These are phyloP conservation scores for Rhynchosporium secalis DNA, from an alignment of 2,329 filamentous ascomycete species.

Conservation along the genomic window DNA sequence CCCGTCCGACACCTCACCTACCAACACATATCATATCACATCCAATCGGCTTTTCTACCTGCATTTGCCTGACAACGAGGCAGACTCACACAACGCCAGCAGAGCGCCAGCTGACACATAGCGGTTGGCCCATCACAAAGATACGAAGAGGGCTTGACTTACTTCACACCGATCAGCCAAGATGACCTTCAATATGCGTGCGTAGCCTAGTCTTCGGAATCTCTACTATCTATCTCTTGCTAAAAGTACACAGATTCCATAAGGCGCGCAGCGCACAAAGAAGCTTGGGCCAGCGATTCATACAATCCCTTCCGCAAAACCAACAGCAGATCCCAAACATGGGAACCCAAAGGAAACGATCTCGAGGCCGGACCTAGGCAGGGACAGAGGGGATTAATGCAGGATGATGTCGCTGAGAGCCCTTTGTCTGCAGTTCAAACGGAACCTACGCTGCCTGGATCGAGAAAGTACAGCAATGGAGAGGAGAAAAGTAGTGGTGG, in stretches of 20 bases:
- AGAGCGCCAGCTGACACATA: background rate
- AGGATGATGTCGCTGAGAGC: constrained; percentile 8
- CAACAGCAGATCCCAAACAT: constrained; percentile 31
- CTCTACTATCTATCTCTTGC: constrained; percentile 27
- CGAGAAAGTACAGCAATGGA: constrained; percentile 12
- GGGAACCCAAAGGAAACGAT: constrained; percentile 18
- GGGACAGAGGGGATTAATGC: background rate
- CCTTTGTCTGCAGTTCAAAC: constrained; percentile 27
- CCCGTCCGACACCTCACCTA: background rate
- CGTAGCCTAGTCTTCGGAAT: background rate
- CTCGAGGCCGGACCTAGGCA: constrained; percentile 18
- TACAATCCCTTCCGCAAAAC: constrained; percentile 36
- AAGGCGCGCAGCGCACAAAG: constrained; percentile 36
- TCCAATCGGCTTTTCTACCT: background rate
- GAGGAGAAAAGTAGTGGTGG: background rate
- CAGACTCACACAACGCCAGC: background rate
- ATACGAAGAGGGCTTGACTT: background rate
- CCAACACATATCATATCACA: background rate
- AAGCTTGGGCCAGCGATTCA: constrained; percentile 38
- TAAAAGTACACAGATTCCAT: constrained; percentile 28
- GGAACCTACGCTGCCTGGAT: constrained; percentile 25
- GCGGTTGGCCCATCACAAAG: constrained; percentile 3
- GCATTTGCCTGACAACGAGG: background rate
- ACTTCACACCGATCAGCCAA: background rate
- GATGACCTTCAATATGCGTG: constrained; percentile 10